Conservation (phyloP, 257 asterid species). For the Jacaranda mimosifolia region DNA sequence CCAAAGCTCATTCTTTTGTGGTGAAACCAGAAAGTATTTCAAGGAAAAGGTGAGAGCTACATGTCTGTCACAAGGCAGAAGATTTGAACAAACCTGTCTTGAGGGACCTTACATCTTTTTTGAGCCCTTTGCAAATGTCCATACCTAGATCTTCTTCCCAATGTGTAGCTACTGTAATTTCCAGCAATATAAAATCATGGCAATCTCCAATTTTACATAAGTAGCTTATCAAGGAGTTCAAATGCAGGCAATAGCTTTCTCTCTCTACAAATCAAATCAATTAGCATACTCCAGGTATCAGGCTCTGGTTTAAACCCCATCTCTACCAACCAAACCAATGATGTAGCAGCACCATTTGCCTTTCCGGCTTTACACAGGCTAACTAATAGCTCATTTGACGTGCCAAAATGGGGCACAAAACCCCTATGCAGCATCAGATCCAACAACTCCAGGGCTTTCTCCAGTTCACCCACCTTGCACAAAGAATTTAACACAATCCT, state of each 20-base stretch:
- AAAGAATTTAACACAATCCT: slow-evolving; percentile 82
- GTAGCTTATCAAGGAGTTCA: slow-evolving; percentile 69
- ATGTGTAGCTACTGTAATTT: neutral
- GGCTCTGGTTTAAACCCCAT: slow-evolving; percentile 79
- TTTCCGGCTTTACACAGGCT: slow-evolving; percentile 76
- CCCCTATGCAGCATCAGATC: slow-evolving; percentile 80
- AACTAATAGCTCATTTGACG: slow-evolving; percentile 82
- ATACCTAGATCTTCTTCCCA: neutral
- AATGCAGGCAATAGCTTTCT: slow-evolving; percentile 84
- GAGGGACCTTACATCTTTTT: too few relatives aligned
- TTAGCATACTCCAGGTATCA: slow-evolving; percentile 67
- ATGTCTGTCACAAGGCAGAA: too few relatives aligned
- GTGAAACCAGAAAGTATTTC: neutral
- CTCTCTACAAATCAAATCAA: slow-evolving; percentile 71
- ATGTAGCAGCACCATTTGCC: slow-evolving; percentile 64
- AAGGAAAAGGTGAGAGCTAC: neutral
- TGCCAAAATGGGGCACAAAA: slow-evolving; percentile 80
- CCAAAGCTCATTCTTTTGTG: neutral
- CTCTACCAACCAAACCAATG: slow-evolving; percentile 62
- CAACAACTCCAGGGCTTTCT: slow-evolving; percentile 64
- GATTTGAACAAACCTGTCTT: too few relatives aligned
- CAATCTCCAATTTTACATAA: slow-evolving; percentile 23
- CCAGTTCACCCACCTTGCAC: slow-evolving; percentile 73
- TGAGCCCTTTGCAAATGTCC: neutral
- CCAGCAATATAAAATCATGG: too few relatives aligned